These are phyloP conservation scores for Kalmusia sp. DNA, from an alignment of 2,329 filamentous ascomycete genomes.

Conservation along the genomic window DNA sequence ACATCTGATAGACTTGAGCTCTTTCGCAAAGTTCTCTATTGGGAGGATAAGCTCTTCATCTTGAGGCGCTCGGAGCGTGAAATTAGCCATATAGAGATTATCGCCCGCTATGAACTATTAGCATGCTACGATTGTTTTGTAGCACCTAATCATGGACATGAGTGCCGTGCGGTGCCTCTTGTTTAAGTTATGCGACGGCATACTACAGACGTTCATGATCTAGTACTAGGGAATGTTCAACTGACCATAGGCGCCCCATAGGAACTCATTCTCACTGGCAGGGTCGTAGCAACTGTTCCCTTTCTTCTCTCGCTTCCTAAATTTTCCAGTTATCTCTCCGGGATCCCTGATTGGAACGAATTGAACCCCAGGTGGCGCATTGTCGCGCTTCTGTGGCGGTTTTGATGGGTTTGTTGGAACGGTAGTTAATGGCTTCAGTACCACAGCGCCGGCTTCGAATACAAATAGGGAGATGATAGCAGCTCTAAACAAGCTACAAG, in stretches of 20 bases:
- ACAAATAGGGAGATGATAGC: slow-evolving; percentile 18
- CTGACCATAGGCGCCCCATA: slow-evolving; percentile 31
- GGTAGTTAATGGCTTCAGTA: slow-evolving; percentile 14
- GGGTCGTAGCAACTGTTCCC: slow-evolving; percentile 27
- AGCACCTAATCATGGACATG: too few species aligned
- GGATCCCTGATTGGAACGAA: slow-evolving; percentile 24
- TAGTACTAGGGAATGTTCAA: background rate
- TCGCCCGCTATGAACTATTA: slow-evolving; percentile 28
- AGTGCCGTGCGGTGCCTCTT: background rate
- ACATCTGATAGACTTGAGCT: slow-evolving; percentile 29
- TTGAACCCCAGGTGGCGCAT: slow-evolving; percentile 11
- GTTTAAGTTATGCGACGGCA: background rate
- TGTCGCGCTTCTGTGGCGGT: background rate
- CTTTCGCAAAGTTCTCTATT: slow-evolving; percentile 30
- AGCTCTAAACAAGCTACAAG: slow-evolving; percentile 17
- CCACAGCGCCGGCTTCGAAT: slow-evolving; percentile 18
- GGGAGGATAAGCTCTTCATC: slow-evolving; percentile 31
- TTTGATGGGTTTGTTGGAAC: background rate
- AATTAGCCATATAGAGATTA: slow-evolving; percentile 30
- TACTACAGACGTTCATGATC: background rate
- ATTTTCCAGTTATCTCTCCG: slow-evolving; percentile 19
- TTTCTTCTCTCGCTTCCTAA: slow-evolving; percentile 23
- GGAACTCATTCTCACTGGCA: slow-evolving; percentile 19
- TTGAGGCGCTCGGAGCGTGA: slow-evolving; percentile 24
- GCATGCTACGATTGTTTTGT: too few species aligned